Evolutionary conservation across 1,284 basidiomycete genomes (phyloP).

Genomic region (Coniophora puteana): DNA sequence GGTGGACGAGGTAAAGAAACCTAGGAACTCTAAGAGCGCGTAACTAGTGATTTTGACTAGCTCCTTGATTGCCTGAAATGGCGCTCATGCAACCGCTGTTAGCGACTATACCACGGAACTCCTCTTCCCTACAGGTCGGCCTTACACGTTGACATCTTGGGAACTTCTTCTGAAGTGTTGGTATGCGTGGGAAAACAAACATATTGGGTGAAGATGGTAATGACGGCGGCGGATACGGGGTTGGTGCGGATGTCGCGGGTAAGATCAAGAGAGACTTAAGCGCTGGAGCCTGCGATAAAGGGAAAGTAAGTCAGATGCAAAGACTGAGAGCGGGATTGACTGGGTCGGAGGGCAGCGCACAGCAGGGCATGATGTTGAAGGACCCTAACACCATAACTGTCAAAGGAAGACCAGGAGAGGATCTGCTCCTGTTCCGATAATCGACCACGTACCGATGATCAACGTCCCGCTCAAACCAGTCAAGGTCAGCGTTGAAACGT

Average conservation of each 20-base stretch:
- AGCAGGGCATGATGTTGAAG: conserved; percentile 33
- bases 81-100: conserved; percentile 97
- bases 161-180: no score
- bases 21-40: conserved; percentile 44
- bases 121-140: conserved; percentile 63
- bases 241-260: conserved; percentile 81
- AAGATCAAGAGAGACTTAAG: conserved; percentile 56
- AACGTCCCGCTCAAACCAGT: no score
- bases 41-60: conserved; percentile 82
- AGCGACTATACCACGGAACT: conserved; percentile 82
- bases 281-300: conserved; percentile 44
- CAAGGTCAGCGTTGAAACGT: no score
- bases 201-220: conserved; percentile 93
- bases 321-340: conserved; percentile 63
- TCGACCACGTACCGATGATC: no score
- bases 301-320: conserved; percentile 46
- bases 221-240: conserved; percentile 67
- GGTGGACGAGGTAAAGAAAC: conserved; percentile 22
- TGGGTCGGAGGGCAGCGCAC: conserved; percentile 57
- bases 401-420: no score
- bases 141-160: conserved; percentile 80
- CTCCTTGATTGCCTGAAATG: conserved; percentile 86
- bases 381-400: conserved; percentile 35
- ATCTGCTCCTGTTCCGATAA: no score
- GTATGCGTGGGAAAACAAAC: conserved; percentile 97